Base-by-base conservation (phyloP, 176 grass and related monocot species). In the Hyparrhenia diplandra region DNA sequence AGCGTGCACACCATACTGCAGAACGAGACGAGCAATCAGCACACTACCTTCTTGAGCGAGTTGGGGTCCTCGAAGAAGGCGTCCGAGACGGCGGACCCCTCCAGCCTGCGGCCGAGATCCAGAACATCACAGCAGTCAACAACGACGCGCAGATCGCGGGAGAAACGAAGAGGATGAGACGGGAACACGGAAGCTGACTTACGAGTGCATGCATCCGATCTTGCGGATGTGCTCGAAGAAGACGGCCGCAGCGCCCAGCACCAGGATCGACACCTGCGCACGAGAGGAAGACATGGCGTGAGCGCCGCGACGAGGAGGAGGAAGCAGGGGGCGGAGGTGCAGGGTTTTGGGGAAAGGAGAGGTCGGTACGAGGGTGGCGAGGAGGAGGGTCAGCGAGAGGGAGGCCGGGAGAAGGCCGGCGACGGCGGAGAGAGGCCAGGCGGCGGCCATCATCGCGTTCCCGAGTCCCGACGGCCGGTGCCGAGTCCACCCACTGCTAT, bases 121-220 rank as follows among this genome's bases (percentile, higher is more conserved):
- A 85, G 66, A 67, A 64, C 47, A 43, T 60, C 21, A 16, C 23
- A 82, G 40, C 12, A 77, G 73, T 85, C 87, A 83, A 80, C 73
- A 0, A 14, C 16, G 13, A 20, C 11, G 10, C n/a, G 20, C 62
- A 84, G 65, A 81, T 86, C 58, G 51, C 74, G 5, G 10, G 10
- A 17, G 60, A 18, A 43, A 67, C 18, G 17, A 52, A 13, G 34
- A 20, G 40, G 13, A 51, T 13, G 14, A 27, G 32, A 55, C 3
- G 25, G 68, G n/a, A 18, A 51, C 31, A 4, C 21, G 16, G 82
- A 42, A 28, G 62, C 52, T 23, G 30, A 68, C 79, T 84, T 75
- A 98, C 92, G 92, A 94, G 85, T 95, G 92, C 85, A 21, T 80
- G 88, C 87, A 99, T 54, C 92, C 90, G 66, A 99, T 93, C 82